Evolutionary conservation across 106 monocot species (phyloP), one percentile per base, ranked within the genome.

Genomic region (Dendrobium huoshanense): DNA sequence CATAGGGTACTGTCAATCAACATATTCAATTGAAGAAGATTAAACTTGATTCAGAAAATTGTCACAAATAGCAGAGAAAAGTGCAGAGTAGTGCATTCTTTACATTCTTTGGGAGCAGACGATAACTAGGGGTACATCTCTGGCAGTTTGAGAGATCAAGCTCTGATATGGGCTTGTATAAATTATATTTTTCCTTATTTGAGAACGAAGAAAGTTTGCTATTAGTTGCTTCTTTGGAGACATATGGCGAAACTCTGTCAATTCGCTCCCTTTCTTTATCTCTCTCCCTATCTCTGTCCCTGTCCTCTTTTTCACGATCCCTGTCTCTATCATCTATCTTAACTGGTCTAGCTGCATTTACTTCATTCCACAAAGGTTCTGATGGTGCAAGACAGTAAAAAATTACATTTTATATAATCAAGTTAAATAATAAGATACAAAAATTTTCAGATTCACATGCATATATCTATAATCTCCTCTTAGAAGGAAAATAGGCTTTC

Each of bases 51-150:
- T 76, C 4, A 76, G 22, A 49, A 22, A n/a, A 44, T 4, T 54
- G 9, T 77, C 10, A 37, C 54, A 75, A 13, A 43, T n/a, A 75
- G 29, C n/a, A 43, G 75, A 61, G 61, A 7, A 19, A 10, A 56
- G 70, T 24, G 25, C 64, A 72, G 54, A 20, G 29, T 51, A 67
- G 48, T 41, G 27, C 44, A 68, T 13, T 78, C 70, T 55, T 87
- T 89, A 95, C 95, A 80, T 87, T 90, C 77, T 90, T 92, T 54
- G 95, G 92, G 24, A 95, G 78, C 64, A 89, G 91, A 31, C 92
- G 88, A 72, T 95, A 95, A 80, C 92, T 95, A 73, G 95, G 87
- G 24, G 92, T 91, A 70, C 92, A 92, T 15, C 86, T 88, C 51
- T 85, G 80, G 78, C 89, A 91, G 67, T 86, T 93, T 48, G 88